Evolutionary conservation across 768 basidiomycete species (phyloP).

Genomic region (Chiua virens): DNA sequence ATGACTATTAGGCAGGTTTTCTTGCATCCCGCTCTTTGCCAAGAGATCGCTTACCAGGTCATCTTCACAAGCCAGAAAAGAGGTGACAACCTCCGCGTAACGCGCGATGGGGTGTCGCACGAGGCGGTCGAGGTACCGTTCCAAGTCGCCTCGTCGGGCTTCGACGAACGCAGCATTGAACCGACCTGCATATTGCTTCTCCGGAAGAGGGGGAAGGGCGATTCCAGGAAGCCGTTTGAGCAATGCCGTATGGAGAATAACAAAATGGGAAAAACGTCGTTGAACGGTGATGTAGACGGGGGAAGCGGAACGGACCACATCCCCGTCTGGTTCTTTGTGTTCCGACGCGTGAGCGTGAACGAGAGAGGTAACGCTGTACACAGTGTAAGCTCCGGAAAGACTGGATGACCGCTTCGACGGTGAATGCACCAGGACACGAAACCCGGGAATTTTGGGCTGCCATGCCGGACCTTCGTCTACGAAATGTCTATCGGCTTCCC

Average conservation of each 20-base stretch:
- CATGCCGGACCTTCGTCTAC: constrained; percentile 71
- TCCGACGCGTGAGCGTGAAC: constrained; percentile 17
- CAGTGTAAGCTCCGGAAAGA: constrained; percentile 68
- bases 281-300: constrained; percentile 69
- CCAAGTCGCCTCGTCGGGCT: constrained; percentile 76
- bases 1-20: constrained; percentile 1
- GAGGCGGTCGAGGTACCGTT: constrained; percentile 70
- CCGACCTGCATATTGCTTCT: constrained; percentile 81
- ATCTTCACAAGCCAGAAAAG: constrained; percentile 76
- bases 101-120: constrained; percentile 76
- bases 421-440: constrained; percentile 75
- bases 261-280: constrained; percentile 84
- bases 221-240: constrained; percentile 70
- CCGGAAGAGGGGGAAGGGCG: constrained; percentile 77
- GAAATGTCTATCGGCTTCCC: constrained; percentile 68
- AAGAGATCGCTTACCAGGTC: constrained; percentile 56
- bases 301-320: constrained; percentile 28
- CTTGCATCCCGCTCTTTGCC: not conserved
- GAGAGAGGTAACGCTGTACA: constrained; percentile 72
- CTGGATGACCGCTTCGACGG: constrained; percentile 72
- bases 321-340: constrained; percentile 18
- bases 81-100: constrained; percentile 76
- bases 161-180: constrained; percentile 84
- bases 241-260: constrained; percentile 71
- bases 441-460: constrained; percentile 71